Base-by-base conservation (phyloP, 371 early-diverging fungal genomes). In the Paraphysoderma sedebokerense region DNA sequence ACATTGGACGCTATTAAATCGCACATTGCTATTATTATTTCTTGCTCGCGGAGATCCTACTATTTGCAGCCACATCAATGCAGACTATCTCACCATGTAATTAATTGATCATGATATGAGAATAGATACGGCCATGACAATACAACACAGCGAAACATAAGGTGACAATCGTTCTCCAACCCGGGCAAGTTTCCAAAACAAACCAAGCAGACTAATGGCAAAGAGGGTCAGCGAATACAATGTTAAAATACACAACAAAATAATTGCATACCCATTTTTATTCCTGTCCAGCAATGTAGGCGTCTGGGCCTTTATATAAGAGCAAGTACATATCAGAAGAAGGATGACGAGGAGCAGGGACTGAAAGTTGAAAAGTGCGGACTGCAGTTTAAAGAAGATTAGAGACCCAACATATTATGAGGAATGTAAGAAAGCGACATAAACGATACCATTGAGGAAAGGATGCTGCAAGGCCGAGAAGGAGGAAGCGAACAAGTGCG, bases 131-230 rank as follows among this genome's bases (percentile, higher is more conserved):
- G 76, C 85, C 86, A 88, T 88, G 38, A 72, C 52, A 29, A 87
- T 60, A 51, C 87, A 87, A 7, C 84, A 82, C 46, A 87, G 59
- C 15, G 85, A 76, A 12, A 88, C 89, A 47, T 87, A 88, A 26
- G 87, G 87, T 44, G 81, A 80, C 41, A 88, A 64, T 28, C 89
- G 76, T 57, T 88, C 89, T 4, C 88, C 85, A 67, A 92, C 79
- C 53, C 90, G 71, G 27, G 90, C 85, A 13, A 78, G 75, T 57
- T 92, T 92, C 90, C 90, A 92, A 50, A 88, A 81, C 36, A 90
- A 60, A 15, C 90, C 89, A 39, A 81, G 60, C 4, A 86, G 50
- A 19, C 87, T 80, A 53, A 3, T 23, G n/a, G 5, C 22, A 15
- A 12, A 27, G 22, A 19, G 17, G 2, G 12, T 26, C 11, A 3